Evolutionary conservation across 2,329 filamentous ascomycete species (phyloP), one percentile per base, ranked within the genome.

Genomic region (Rutstroemia sp.): DNA sequence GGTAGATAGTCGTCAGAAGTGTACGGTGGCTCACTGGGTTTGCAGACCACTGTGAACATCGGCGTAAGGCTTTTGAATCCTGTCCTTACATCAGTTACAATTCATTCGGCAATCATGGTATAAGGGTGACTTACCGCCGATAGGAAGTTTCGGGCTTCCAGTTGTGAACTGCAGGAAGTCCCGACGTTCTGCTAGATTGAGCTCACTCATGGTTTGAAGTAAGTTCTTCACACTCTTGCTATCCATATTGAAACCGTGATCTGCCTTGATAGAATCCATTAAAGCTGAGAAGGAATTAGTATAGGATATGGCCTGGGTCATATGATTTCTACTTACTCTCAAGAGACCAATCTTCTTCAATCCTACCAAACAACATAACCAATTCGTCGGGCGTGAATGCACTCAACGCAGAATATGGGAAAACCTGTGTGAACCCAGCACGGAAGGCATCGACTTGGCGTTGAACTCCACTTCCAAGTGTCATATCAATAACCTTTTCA

Each of bases 41-140:
- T 96, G 79, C 94, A 97, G 45, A 99, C 94, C 60, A 99, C 94
- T 3, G 94, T 99, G 70, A 99, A 97, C 86, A 97, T 96, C 19
- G 94, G 94, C 2, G 91, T 97, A 60, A 99, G 82, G 71, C 86
- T 89, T 76, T 95, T 96, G 81, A 99, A 99, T 58, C 94, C 92
- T 96, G 56, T 48, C 50, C 37, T 58, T 34, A 10, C 9, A 65
- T 78, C 67, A 77, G 71, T 59, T 34, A 34, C 9, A 58, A 41
- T 45, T 45, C 38, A 48, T 12, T 9, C 12, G 9, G 27, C n/a
- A 48, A 5, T 51, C 16, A 30, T 27, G 55, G n/a, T 6, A 53
- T 56, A 9, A 7, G 14, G 14, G 41, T 46, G 56, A 77, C 85
- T 68, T 81, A 95, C 92, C 94, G 77, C 94, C 94, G 70, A 99